Conservation (phyloP, 78 protist genomes). For the Guillardia theta region DNA sequence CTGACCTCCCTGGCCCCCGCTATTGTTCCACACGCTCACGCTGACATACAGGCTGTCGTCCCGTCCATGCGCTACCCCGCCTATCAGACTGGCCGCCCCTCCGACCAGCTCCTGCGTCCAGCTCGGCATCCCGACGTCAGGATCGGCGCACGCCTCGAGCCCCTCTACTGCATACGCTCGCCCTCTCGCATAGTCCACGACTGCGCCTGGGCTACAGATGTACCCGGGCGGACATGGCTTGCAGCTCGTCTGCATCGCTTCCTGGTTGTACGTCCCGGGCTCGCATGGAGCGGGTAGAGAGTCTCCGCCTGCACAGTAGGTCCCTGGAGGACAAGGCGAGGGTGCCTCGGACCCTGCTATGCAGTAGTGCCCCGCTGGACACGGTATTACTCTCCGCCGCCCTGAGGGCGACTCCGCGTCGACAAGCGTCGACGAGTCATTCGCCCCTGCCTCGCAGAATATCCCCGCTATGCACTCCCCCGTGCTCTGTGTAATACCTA, state of each 20-base stretch:
- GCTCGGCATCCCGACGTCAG: neutral
- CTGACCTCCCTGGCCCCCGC: neutral
- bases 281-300: neutral
- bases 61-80: neutral
- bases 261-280: conserved; percentile 23
- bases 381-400: neutral
- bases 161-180: neutral
- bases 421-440: neutral
- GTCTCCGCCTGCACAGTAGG: neutral
- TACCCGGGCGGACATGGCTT: neutral
- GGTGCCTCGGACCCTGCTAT: neutral
- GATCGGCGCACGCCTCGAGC: neutral
- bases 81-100: neutral
- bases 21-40: neutral
- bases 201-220: neutral
- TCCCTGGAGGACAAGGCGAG: conserved; percentile 59
- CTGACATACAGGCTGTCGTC: neutral
- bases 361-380: conserved; percentile 42
- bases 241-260: neutral
- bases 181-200: neutral
- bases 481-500: neutral
- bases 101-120: neutral
- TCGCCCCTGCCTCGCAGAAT: neutral
- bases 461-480: neutral
- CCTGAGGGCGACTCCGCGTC: neutral